phyloP scores from a whole-genome alignment of 129 eudicot genomes.

The Flaveria sonorensis region DNA sequence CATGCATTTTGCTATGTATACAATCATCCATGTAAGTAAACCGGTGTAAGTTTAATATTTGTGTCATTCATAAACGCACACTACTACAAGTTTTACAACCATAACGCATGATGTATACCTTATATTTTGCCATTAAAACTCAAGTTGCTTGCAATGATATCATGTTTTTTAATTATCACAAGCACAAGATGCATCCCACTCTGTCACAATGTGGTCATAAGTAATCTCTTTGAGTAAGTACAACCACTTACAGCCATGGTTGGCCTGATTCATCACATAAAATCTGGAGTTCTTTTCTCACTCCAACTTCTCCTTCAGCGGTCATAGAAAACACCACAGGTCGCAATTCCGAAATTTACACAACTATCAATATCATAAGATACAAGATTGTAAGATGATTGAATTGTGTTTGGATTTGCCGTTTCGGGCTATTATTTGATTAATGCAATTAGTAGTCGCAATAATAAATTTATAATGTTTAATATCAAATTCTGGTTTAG shows the following conservation, averaged over 20 bases:
- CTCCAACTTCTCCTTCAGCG: conserved; percentile 97
- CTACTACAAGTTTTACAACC: conserved; percentile 34
- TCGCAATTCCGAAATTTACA: conserved; percentile 53
- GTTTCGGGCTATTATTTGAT: too few species aligned
- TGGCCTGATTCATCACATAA: conserved; percentile 80
- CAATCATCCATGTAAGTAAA: conserved; percentile 4
- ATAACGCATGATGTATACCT: conserved; percentile 26
- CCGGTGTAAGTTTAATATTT: conserved; percentile 26
- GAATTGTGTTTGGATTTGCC: too few species aligned
- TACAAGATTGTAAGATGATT: not conserved
- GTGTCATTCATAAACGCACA: conserved; percentile 27
- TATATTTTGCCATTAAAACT: conserved; percentile 14
- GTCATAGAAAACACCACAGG: conserved; percentile 87
- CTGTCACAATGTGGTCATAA: conserved; percentile 72
- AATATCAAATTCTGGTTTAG: too few species aligned
- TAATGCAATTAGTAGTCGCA: too few species aligned
- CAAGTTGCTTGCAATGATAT: conserved; percentile 3
- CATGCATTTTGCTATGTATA: too few species aligned
- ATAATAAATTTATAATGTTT: too few species aligned
- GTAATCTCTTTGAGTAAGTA: conserved; percentile 67
- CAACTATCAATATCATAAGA: not conserved
- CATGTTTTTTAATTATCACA: conserved; percentile 45
- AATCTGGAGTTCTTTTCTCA: conserved; percentile 83
- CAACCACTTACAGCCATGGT: conserved; percentile 96
- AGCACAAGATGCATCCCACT: conserved; percentile 74